Percentiles rank a stretch among this genome's conserved stretches.
Evolutionary conservation across 1,139 yeast genomes (phyloP).

Genomic region (Saccharomyces uvarum): DNA sequence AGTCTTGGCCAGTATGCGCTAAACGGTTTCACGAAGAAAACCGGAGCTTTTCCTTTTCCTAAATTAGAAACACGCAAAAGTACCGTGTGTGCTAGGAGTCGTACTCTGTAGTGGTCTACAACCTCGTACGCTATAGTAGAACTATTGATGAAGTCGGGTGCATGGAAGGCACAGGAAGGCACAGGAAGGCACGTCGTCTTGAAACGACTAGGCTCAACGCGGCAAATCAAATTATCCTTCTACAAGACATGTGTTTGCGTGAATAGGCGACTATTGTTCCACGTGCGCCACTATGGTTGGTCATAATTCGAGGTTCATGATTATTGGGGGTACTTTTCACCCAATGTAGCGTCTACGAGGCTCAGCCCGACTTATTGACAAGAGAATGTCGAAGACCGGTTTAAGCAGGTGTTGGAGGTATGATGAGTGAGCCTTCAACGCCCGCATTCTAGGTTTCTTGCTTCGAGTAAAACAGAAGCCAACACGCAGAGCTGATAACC

Average conservation of each 20-base stretch:
- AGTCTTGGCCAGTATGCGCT: no score
- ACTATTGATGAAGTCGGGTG: background rate
- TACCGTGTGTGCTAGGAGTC: background rate
- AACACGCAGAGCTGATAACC: background rate
- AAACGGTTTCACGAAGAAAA: no score
- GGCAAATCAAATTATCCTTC: background rate
- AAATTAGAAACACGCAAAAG: background rate
- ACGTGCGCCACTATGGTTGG: background rate
- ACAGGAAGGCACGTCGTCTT: background rate
- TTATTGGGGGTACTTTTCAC: background rate
- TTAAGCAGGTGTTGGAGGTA: background rate
- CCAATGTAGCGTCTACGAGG: background rate
- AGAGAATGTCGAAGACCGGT: background rate
- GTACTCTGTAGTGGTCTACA: background rate
- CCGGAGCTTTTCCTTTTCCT: background rate
- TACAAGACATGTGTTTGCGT: background rate
- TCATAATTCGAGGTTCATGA: background rate
- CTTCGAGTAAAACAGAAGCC: background rate
- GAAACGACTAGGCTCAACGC: no score
- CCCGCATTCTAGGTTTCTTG: background rate
- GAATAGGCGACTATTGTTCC: background rate
- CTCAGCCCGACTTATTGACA: background rate
- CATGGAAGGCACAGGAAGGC: background rate
- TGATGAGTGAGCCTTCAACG: background rate
- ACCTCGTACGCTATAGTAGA: background rate